Evolutionary conservation across 2,329 filamentous ascomycete species (phyloP), one percentile per base, ranked within the genome.

Genomic region (Diaporthe citriasiana): DNA sequence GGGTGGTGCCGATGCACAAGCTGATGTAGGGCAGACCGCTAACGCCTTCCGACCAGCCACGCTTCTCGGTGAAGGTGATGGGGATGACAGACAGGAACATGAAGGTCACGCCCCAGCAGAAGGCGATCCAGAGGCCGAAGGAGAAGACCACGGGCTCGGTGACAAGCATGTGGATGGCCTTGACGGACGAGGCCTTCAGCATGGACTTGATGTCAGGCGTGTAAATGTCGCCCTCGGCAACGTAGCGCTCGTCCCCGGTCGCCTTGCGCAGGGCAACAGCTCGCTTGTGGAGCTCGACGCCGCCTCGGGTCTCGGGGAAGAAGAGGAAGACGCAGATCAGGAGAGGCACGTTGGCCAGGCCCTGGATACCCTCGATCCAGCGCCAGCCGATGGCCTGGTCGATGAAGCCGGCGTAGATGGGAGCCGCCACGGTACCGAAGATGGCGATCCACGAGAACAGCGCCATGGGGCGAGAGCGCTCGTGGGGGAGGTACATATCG

Each of bases 381-480:
- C 87, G 81, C 87, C 87, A 89, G 71, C 87, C 86, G 30, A 89
- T 81, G 53, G 85, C 81, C 77, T 87, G 82, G 78, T 88, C 86
- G 78, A 89, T 88, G 81, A 88, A 88, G 56, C 87, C 86, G 60
- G 86, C 85, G 78, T 89, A 88, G 77, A 89, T 88, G 51, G 87
- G 87, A 4, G 87, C 87, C 7, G 82, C 85, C 35, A 89, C 86
- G 13, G 87, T 89, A 57, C 87, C 87, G 73, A 87, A 82, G 72
- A 87, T 87, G 75, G 86, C 85, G 55, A 88, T 82, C 80, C 83
- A 87, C 19, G 84, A 82, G 81, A 87, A 87, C 71, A 83, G 82
- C 15, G 86, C 85, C 85, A 87, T 87, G 42, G 85, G 84, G 35
- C 82, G 81, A 55, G 85, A 84, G 59, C 85, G 84, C 73, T 85